Evolutionary conservation across 768 basidiomycete genomes (phyloP), one percentile per base, ranked within the genome.

Genomic region (Serendipita vermifera): DNA sequence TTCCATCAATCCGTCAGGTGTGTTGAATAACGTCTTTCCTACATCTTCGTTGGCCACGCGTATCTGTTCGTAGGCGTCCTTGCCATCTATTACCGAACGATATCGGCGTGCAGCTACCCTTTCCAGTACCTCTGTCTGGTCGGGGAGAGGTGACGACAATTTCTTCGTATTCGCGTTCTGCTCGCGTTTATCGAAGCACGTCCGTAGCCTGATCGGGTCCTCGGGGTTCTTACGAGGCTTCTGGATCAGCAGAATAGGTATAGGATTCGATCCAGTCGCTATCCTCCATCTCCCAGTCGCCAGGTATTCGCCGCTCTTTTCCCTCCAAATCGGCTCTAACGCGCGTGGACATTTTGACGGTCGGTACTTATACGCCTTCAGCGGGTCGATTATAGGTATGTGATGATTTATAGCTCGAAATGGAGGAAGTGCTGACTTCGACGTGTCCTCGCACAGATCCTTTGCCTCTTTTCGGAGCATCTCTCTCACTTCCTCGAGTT

Each of bases 401-500:
- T 38, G 15, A 33, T 60, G 59, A 46, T 60, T 60, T 1, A 60
- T 38, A 5, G 57, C 58, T 39, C 57, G 48, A 5, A 55, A 17
- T 1, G 59, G 59, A 0, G 76, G 75, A 15, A 72, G 38, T 20
- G 60, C 54, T 3, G 57, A 53, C 38, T 22, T 60, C n/a, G n/a
- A n/a, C n/a, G n/a, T n/a, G n/a, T n/a, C n/a, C n/a, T n/a, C n/a
- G n/a, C n/a, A n/a, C n/a, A n/a, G n/a, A n/a, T n/a, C n/a, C n/a
- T n/a, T n/a, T n/a, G n/a, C n/a, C n/a, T n/a, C n/a, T n/a, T n/a
- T n/a, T n/a, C n/a, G n/a, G n/a, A n/a, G n/a, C n/a, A n/a, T n/a
- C n/a, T n/a, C n/a, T n/a, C n/a, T n/a, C n/a, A n/a, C n/a, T n/a
- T n/a, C n/a, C n/a, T n/a, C n/a, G n/a, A n/a, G n/a, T n/a, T n/a